Conservation (phyloP, 208 protist genomes). For the Crithidia thermophila region DNA sequence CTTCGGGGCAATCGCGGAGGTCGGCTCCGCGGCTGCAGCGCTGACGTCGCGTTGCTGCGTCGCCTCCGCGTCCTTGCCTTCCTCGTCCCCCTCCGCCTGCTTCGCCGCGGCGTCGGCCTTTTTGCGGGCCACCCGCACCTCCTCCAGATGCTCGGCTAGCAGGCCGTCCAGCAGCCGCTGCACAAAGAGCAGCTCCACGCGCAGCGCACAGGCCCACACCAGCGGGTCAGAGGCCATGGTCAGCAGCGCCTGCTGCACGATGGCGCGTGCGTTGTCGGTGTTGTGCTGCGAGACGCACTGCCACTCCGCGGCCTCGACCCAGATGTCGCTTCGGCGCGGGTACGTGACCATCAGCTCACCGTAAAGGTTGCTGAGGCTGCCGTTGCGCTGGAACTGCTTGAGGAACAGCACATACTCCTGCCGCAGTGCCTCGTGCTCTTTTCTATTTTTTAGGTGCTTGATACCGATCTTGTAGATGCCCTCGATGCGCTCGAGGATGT, state of each 20-base stretch:
- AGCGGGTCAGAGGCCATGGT: constrained; percentile 51
- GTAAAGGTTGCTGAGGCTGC: constrained; percentile 73
- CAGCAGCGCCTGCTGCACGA: constrained; percentile 80
- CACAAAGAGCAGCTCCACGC: constrained; percentile 79
- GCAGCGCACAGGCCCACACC: constrained; percentile 73
- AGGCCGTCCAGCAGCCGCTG: constrained; percentile 53
- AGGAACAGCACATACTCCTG: constrained; percentile 69
- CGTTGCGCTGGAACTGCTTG: constrained; percentile 56
- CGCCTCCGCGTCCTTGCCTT: not conserved
- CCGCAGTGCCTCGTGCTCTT: constrained; percentile 60
- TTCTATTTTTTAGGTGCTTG: constrained; percentile 61
- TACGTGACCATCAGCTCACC: constrained; percentile 72
- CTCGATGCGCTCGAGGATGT: constrained; percentile 82
- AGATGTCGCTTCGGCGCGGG: constrained; percentile 67
- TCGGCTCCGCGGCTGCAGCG: constrained; percentile 7
- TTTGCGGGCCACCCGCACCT: constrained; percentile 30
- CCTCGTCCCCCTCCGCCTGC: constrained; percentile 9
- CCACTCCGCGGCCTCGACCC: constrained; percentile 81
- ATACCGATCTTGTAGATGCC: constrained; percentile 82
- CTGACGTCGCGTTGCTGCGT: not conserved
- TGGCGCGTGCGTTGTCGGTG: constrained; percentile 71
- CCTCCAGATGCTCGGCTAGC: constrained; percentile 39
- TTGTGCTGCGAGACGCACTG: constrained; percentile 64
- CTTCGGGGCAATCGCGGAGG: constrained; percentile 34
- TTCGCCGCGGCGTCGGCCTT: not conserved